A percentile compares a stretch with the other conserved stretches of the same genome.
Evolutionary conservation across 257 asterid species (phyloP).

Genomic region (Lantana camara): DNA sequence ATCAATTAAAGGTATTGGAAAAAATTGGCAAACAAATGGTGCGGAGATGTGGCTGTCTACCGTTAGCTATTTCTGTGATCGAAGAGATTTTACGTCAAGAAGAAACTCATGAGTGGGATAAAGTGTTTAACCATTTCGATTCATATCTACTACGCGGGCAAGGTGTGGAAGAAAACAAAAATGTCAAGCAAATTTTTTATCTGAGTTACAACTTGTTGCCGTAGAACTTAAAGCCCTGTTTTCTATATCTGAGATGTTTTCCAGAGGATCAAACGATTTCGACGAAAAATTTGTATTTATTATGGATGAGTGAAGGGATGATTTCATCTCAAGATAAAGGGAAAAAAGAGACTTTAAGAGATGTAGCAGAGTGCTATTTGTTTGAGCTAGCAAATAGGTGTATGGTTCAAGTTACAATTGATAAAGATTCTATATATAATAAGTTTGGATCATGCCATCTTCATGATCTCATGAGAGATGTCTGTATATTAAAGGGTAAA

Average conservation of each 20-base stretch:
- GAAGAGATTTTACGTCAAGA: too few species aligned
- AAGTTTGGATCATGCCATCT: conserved; percentile 1
- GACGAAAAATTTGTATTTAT: not conserved
- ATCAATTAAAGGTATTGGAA: too few species aligned
- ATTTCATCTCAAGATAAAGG: not conserved
- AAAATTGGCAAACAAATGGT: too few species aligned
- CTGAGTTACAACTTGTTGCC: conserved; percentile 24
- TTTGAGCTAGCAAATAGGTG: conserved; percentile 16
- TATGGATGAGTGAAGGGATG: not conserved
- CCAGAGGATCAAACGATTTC: not conserved
- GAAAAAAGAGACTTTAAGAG: conserved; percentile 6
- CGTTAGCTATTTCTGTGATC: conserved; percentile 4
- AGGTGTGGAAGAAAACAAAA: not conserved
- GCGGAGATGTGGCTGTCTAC: conserved; percentile 7
- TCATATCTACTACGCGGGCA: not conserved
- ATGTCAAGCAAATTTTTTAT: not conserved
- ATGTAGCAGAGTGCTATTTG: conserved; percentile 24
- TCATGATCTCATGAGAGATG: conserved; percentile 27
- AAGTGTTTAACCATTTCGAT: not conserved
- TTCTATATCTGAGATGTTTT: conserved; percentile 20
- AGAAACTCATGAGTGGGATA: conserved; percentile 12
- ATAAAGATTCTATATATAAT: too few species aligned
- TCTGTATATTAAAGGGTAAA: conserved; percentile 19
- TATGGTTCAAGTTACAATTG: conserved; percentile 18
- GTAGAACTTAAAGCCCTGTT: conserved; percentile 27